A percentile compares a stretch with the other conserved stretches of the same genome.
These are phyloP conservation scores for Chaetomium strumarium DNA, from an alignment of 2,329 filamentous ascomycete genomes.

Conservation along the genomic window DNA sequence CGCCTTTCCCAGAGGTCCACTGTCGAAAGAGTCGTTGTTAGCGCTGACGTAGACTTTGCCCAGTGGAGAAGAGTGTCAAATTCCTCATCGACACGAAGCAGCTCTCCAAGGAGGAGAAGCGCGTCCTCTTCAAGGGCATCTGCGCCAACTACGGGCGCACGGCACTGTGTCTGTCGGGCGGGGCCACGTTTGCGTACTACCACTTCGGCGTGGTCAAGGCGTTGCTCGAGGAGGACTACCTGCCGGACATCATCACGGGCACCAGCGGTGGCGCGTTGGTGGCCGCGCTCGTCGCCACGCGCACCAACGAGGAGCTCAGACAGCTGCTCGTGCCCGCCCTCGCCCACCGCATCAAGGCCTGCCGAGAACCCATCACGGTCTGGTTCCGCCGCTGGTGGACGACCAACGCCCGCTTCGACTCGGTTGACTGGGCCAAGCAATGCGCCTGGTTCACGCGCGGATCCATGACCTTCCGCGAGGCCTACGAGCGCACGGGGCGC, in stretches of 20 bases:
- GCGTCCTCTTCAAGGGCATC: slow-evolving; percentile 77
- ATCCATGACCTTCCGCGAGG: slow-evolving; percentile 90
- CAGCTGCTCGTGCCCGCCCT: slow-evolving; percentile 78
- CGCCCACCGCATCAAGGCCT: slow-evolving; percentile 78
- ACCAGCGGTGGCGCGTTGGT: slow-evolving; percentile 92
- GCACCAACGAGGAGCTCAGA: slow-evolving; percentile 87
- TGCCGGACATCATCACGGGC: slow-evolving; percentile 93
- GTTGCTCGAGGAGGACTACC: slow-evolving; percentile 73
- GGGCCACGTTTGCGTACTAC: slow-evolving; percentile 93
- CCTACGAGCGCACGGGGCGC: slow-evolving; percentile 86
- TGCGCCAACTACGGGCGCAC: slow-evolving; percentile 89
- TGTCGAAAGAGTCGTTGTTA: neutral
- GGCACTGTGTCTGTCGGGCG: slow-evolving; percentile 86
- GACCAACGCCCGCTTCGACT: slow-evolving; percentile 91
- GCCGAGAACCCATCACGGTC: slow-evolving; percentile 66
- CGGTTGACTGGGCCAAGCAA: slow-evolving; percentile 79
- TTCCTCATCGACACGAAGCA: slow-evolving; percentile 64
- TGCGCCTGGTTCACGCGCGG: slow-evolving; percentile 88
- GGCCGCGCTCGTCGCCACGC: slow-evolving; percentile 77
- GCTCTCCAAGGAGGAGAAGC: slow-evolving; percentile 67
- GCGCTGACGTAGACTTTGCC: neutral
- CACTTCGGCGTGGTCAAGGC: slow-evolving; percentile 92
- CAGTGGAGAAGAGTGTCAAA: slow-evolving; percentile 59
- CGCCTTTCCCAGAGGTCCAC: neutral
- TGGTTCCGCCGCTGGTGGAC: slow-evolving; percentile 85